Evolutionary conservation across 83 land plant species (phyloP).

Genomic region (Diphasiastrum complanatum): DNA sequence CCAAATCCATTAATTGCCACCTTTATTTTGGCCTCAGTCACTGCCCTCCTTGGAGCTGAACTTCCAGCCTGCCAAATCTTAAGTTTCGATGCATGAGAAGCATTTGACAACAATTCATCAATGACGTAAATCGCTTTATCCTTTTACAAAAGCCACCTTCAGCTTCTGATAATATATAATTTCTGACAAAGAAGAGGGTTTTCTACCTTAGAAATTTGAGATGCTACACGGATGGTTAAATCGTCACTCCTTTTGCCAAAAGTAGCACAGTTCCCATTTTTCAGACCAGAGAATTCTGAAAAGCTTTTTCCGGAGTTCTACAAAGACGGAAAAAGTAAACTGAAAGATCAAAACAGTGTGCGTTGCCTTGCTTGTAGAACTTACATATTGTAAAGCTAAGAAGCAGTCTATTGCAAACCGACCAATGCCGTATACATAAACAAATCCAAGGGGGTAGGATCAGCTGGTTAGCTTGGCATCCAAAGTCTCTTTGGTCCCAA

Average conservation of each 20-base stretch:
- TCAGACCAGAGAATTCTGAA: constrained; percentile 60
- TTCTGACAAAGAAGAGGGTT: background rate
- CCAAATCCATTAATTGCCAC: constrained; percentile 99
- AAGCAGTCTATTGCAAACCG: too few relatives aligned
- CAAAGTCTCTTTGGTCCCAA: too few relatives aligned
- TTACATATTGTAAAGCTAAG: too few relatives aligned
- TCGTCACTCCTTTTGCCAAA: constrained; percentile 49
- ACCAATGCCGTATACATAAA: too few relatives aligned
- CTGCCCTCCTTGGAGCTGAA: constrained; percentile 47
- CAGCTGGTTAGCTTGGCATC: too few relatives aligned
- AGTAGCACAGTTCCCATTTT: constrained; percentile 38
- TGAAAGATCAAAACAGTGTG: too few relatives aligned
- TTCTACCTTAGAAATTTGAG: constrained; percentile 54
- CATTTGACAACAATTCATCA: too few relatives aligned
- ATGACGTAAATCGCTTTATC: background rate
- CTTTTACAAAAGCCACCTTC: background rate
- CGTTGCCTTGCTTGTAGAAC: too few relatives aligned
- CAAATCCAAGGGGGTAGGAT: too few relatives aligned
- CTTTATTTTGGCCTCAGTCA: constrained; percentile 79
- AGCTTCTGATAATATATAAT: too few relatives aligned
- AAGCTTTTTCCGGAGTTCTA: constrained; percentile 3
- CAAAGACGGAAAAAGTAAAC: too few relatives aligned
- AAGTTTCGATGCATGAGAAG: too few relatives aligned
- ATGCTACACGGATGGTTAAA: constrained; percentile 41
- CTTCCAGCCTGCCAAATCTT: constrained; percentile 42